Base-by-base conservation (phyloP, 1,284 basidiomycete species). In the Pseudozyma hubeiensis region DNA sequence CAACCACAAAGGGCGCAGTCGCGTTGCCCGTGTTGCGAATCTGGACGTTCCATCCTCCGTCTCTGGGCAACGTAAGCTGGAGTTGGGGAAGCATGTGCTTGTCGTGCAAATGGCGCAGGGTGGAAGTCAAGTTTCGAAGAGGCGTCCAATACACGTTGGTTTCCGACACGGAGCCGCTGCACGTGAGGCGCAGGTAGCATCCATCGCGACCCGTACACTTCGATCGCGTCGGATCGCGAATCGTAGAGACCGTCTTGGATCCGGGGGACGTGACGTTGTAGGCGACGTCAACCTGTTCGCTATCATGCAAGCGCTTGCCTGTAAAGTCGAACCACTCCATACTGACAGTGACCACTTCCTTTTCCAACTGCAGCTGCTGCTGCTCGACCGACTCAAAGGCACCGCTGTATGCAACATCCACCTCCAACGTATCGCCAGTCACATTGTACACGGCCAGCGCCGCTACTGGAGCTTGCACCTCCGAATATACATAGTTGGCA, bases 361-460 rank as follows among this genome's bases (percentile, higher is more conserved):
- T 31, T 10, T 33, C 31, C 7, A 33, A 37, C 35, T 9, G 33
- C 8, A 10, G 33, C 29, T 19, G 14, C 35, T 9, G 31, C 8
- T 14, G 33, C 29, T 19, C 43, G 29, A n/a, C 13, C 4, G 8
- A 31, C 14, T 5, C 24, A 1, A 11, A 4, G 6, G 51, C 53
- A 8, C 53, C 57, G 4, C 31, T 53, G n/a, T 24, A 68, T 30
- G 56, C 35, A 10, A 87, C 87, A 6, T 87, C 80, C 6, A 89
- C 85, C 70, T 89, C 86, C 44, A 90, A 75, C 17, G 86, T 87
- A 77, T 88, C 83, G 55, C 87, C 88, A 13, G 84, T 84, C 87
- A 87, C 89, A 83, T 75, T 45, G 19, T 55, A 77, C 8, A 90
- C 89, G 13, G 89, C 87, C 63, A 88, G 88, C 63, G 88, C 86